These are phyloP conservation scores for Coprinopsis sp. DNA, from an alignment of 768 basidiomycete genomes.

Conservation along the genomic window DNA sequence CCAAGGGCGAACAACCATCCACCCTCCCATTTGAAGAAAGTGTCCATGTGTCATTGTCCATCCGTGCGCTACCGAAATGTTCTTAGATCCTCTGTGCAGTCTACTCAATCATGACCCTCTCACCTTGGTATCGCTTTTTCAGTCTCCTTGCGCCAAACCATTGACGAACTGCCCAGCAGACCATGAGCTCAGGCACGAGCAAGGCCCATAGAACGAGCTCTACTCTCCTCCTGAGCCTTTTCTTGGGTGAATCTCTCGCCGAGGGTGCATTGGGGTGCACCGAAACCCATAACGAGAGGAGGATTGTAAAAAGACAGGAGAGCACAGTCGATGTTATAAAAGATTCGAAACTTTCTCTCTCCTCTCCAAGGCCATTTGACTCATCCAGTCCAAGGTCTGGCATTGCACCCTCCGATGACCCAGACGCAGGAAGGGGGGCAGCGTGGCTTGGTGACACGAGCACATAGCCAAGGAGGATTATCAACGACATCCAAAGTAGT, in stretches of 20 bases:
- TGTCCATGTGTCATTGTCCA: slow-evolving; percentile 7
- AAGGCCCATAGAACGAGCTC: slow-evolving; percentile 8
- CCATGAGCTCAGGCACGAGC: slow-evolving; percentile 7
- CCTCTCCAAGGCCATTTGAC: too few relatives aligned
- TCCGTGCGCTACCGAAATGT: background rate
- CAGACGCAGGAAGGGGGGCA: too few relatives aligned
- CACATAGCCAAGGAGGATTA: too few relatives aligned
- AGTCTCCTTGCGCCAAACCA: slow-evolving; percentile 8
- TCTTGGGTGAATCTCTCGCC: slow-evolving; percentile 4
- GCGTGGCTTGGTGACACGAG: too few relatives aligned
- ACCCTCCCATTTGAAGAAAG: slow-evolving; percentile 10
- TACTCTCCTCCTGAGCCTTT: slow-evolving; percentile 5
- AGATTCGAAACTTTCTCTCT: too few relatives aligned
- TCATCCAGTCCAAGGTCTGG: too few relatives aligned
- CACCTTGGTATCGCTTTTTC: slow-evolving; percentile 5
- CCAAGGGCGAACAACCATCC: background rate
- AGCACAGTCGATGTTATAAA: background rate
- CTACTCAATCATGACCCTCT: background rate
- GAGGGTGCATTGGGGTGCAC: slow-evolving; percentile 9
- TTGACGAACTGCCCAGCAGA: slow-evolving; percentile 10
- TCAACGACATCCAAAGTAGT: too few relatives aligned
- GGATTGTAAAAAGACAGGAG: background rate
- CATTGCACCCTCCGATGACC: too few relatives aligned
- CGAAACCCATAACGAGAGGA: slow-evolving; percentile 1
- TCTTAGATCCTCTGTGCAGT: background rate